A percentile compares a stretch with the other conserved stretches of the same genome.
These are phyloP conservation scores for Telopea speciosissima DNA, from an alignment of 177 flowering plant species.

Conservation along the genomic window DNA sequence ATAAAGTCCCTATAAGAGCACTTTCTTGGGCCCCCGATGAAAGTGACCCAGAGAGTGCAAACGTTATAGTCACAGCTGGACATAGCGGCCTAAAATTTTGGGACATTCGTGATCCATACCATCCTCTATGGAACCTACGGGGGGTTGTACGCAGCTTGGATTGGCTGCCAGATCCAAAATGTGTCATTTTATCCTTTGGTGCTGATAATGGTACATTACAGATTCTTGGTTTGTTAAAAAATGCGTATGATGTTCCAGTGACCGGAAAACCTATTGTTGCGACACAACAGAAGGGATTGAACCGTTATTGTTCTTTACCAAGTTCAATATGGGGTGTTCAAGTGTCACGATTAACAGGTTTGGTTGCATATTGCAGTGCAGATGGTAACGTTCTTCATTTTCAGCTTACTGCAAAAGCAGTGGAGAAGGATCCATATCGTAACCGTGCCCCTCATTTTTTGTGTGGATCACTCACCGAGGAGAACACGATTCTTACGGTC, in stretches of 20 bases:
- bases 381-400: conserved; percentile 73
- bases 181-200: no score
- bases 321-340: conserved; percentile 32
- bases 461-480: conserved; percentile 57
- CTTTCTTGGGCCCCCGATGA: conserved; percentile 83
- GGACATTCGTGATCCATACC: conserved; percentile 90
- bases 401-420: conserved; percentile 72
- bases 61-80: conserved; percentile 75
- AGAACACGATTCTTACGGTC: conserved; percentile 40
- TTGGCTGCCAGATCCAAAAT: no score
- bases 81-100: conserved; percentile 78
- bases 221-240: no score
- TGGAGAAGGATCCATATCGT: conserved; percentile 58
- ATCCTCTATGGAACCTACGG: conserved; percentile 64
- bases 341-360: conserved; percentile 16
- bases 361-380: conserved; percentile 80
- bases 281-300: conserved; percentile 56
- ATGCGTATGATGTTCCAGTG: conserved; percentile 53
- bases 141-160: conserved; percentile 38
- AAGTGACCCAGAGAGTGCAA: conserved; percentile 65
- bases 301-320: conserved; percentile 47
- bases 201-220: no score
- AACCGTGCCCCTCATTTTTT: conserved; percentile 58
- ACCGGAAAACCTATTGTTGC: conserved; percentile 63
- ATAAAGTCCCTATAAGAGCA: conserved; percentile 78